Evolutionary conservation across 2,329 filamentous ascomycete species (phyloP).

Genomic region (Alternaria triticimaculans): DNA sequence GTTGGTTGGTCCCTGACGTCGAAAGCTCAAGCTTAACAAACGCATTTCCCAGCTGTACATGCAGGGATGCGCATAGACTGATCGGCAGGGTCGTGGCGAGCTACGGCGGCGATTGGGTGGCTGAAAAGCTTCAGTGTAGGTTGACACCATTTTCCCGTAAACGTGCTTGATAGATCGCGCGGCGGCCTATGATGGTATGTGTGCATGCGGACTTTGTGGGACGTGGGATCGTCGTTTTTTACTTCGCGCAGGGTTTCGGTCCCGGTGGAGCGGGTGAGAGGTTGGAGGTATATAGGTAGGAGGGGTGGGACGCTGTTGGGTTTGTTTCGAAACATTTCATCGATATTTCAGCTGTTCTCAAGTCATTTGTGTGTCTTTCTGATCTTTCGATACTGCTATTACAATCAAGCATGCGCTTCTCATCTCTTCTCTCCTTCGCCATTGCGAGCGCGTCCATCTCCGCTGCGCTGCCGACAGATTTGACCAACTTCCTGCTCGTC

Average conservation of each 20-base stretch:
- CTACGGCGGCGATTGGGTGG: conserved; percentile 15
- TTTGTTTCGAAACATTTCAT: neutral
- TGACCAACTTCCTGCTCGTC: conserved; percentile 49
- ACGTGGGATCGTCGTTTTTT: neutral
- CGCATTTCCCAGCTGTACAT: neutral
- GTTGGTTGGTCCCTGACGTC: neutral
- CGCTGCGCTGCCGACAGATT: conserved; percentile 20
- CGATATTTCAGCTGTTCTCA: neutral
- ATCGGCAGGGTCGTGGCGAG: conserved; percentile 16
- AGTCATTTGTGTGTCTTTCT: neutral
- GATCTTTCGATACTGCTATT: neutral
- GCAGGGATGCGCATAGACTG: conserved; percentile 10
- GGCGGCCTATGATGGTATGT: neutral
- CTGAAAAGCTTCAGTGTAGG: conserved; percentile 1
- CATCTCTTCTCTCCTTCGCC: conserved; percentile 12
- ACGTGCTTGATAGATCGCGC: neutral
- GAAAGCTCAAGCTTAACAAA: neutral
- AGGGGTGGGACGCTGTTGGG: neutral
- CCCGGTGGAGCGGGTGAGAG: neutral
- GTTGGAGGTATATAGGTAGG: neutral
- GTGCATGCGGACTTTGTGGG: neutral
- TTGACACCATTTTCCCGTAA: neutral
- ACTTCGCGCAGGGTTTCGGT: neutral
- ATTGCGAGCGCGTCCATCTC: conserved; percentile 5
- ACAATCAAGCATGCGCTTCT: conserved; percentile 19